Conservation (phyloP, 108 stramenopile species). For the Cylindrotheca fusiformis region DNA sequence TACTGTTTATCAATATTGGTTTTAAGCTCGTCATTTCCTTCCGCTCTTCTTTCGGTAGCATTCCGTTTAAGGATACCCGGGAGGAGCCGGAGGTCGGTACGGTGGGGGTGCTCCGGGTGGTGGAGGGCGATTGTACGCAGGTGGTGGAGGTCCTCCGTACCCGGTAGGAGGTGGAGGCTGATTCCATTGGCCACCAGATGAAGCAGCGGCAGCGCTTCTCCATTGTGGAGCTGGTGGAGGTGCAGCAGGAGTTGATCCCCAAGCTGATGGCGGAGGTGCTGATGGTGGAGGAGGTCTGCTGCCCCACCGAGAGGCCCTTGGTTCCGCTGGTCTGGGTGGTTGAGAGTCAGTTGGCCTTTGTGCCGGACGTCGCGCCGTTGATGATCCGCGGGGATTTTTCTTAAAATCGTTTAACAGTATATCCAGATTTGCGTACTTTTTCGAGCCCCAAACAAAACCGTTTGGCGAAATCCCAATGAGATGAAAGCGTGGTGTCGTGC, state of each 20-base stretch:
- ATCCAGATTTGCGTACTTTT: slow-evolving; percentile 59
- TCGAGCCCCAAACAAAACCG: slow-evolving; percentile 72
- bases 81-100: slow-evolving; percentile 27
- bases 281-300: slow-evolving; percentile 22
- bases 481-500: slow-evolving; percentile 58
- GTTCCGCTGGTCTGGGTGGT: slow-evolving; percentile 15
- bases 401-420: slow-evolving; percentile 82
- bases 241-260: slow-evolving; percentile 9
- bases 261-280: slow-evolving; percentile 25
- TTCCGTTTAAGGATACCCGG: slow-evolving; percentile 14
- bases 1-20: too few relatives aligned
- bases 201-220: slow-evolving; percentile 7
- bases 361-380: slow-evolving; percentile 18
- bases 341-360: slow-evolving; percentile 7
- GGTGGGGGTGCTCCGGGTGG: slow-evolving; percentile 39
- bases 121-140: slow-evolving; percentile 24
- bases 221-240: slow-evolving; percentile 13
- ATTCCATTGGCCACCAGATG: slow-evolving; percentile 15
- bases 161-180: slow-evolving; percentile 30
- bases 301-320: slow-evolving; percentile 30
- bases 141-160: slow-evolving; percentile 16
- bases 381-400: slow-evolving; percentile 67
- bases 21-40: too few relatives aligned
- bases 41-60: too few relatives aligned
- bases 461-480: slow-evolving; percentile 79